phyloP scores from a whole-genome alignment of 169 alveolate genomes.

The Neospora caninum region DNA sequence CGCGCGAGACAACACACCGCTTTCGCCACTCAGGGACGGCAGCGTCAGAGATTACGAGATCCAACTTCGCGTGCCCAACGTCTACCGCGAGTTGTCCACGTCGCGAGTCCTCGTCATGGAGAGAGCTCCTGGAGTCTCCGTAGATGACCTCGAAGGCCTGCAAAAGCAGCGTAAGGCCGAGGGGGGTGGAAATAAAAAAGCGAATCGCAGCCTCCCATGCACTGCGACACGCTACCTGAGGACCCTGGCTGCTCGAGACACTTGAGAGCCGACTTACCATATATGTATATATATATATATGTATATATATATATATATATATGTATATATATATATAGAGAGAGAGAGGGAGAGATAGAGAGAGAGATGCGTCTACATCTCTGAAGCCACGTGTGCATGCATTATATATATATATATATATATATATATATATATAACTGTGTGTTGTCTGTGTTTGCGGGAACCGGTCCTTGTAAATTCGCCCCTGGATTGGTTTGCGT shows the following conservation, averaged over 20 bases:
- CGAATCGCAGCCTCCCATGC: background rate
- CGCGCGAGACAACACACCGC: too few species aligned
- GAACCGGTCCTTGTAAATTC: too few species aligned
- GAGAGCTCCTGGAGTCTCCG: slow-evolving; percentile 60
- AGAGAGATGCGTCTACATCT: too few species aligned
- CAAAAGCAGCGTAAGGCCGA: slow-evolving; percentile 35
- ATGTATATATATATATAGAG: background rate
- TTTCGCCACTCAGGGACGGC: too few species aligned
- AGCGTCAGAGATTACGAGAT: slow-evolving; percentile 29
- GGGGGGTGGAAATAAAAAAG: background rate
- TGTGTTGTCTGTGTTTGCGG: background rate
- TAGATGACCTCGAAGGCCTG: slow-evolving; percentile 53
- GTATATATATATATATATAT: background rate
- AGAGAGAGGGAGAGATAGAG: background rate
- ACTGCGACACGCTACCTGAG: too few species aligned
- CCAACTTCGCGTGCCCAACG: slow-evolving; percentile 62
- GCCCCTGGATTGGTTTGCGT: too few species aligned
- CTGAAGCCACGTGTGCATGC: too few species aligned
- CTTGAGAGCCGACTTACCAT: too few species aligned
- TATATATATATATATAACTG: background rate
- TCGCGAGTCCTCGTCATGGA: slow-evolving; percentile 71
- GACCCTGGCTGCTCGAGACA: too few species aligned
- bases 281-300: background rate
- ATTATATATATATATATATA: background rate
- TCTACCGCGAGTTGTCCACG: slow-evolving; percentile 44